Conservation (phyloP, 805 yeast species). For the Isabelozyma heimii region DNA sequence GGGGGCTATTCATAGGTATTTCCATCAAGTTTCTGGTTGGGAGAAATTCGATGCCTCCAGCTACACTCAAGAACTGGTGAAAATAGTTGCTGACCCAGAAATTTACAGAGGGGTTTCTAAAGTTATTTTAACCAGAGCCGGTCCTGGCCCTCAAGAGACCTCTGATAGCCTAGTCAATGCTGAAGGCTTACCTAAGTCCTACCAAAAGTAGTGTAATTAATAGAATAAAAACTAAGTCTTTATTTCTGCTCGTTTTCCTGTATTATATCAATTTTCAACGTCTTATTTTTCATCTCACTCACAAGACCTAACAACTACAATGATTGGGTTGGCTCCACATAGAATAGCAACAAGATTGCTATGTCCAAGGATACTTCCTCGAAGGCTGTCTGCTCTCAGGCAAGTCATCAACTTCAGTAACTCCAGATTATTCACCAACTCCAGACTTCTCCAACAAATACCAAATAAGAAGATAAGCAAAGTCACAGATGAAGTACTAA, state of each 20-base stretch:
- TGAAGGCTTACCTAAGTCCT: conserved; percentile 51
- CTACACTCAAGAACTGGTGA: conserved; percentile 13
- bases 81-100: conserved; percentile 45
- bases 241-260: neutral
- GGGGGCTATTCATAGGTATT: conserved; percentile 62
- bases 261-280: too few species aligned
- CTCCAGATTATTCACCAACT: too few species aligned
- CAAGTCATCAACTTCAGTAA: too few species aligned
- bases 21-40: conserved; percentile 71
- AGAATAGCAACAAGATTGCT: neutral
- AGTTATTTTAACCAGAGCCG: conserved; percentile 81
- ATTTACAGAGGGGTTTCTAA: conserved; percentile 72
- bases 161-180: conserved; percentile 54
- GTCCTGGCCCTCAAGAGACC: conserved; percentile 77
- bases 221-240: neutral
- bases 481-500: too few species aligned
- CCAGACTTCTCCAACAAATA: too few species aligned
- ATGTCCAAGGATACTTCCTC: neutral
- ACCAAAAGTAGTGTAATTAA: conserved; percentile 18
- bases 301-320: too few species aligned
- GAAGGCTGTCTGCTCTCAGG: neutral
- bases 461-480: too few species aligned
- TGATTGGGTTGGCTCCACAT: neutral
- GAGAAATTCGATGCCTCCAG: conserved; percentile 23
- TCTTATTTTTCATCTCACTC: too few species aligned